Conservation (phyloP, 1,284 basidiomycete genomes). For the Malassezia psittaci region DNA sequence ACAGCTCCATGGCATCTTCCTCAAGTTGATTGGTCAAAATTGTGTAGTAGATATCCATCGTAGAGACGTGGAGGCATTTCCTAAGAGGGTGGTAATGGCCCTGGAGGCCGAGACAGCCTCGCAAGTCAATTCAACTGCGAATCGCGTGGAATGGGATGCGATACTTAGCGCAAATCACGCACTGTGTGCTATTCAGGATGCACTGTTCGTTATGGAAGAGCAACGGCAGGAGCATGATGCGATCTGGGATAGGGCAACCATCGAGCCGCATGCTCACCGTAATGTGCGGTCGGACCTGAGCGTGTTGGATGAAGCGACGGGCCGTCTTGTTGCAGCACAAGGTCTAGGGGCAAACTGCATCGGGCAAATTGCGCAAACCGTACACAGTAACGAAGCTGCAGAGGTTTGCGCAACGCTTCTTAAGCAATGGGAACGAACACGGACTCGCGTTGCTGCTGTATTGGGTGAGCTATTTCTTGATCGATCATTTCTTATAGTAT, state of each 20-base stretch:
- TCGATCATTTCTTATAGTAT: background rate
- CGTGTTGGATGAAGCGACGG: slow-evolving; percentile 7
- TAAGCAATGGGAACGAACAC: background rate
- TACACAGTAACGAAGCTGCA: background rate
- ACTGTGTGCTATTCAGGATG: slow-evolving; percentile 9
- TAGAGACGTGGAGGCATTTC: background rate
- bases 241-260: slow-evolving; percentile 5
- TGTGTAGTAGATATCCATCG: background rate
- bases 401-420: background rate
- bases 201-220: slow-evolving; percentile 10
- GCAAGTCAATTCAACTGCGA: too few species aligned
- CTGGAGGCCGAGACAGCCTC: too few species aligned
- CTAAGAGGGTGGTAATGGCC: background rate
- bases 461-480: slow-evolving; percentile 2
- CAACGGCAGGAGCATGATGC: slow-evolving; percentile 1
- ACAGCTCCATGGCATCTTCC: background rate
- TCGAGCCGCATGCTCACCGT: background rate
- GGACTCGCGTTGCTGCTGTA: background rate
- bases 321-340: slow-evolving; percentile 1
- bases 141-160: slow-evolving; percentile 6
- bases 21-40: slow-evolving; percentile 6
- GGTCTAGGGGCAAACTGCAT: background rate
- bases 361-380: background rate
- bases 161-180: slow-evolving; percentile 3
- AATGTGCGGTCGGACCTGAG: background rate